Evolutionary conservation across 2,329 filamentous ascomycete species (phyloP), one percentile per base, ranked within the genome.

Genomic region (Cytospora leucostoma): DNA sequence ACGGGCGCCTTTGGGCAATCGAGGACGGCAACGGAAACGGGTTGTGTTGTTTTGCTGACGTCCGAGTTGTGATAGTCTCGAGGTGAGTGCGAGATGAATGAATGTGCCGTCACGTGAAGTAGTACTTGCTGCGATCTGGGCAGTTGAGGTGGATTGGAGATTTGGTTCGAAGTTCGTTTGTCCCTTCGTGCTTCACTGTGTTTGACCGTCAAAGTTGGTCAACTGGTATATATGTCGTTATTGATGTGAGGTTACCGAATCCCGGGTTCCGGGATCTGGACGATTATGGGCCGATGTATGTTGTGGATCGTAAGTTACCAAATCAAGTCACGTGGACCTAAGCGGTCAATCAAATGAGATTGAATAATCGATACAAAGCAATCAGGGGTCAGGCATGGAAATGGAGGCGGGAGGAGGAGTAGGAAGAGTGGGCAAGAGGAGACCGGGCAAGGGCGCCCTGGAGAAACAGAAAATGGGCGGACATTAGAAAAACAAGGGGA

Each of bases 241-340:
- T 21, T 3, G 51, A 2, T 8, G 51, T 55, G 51, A 55, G 40
- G 38, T 7, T 21, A n/a, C 38, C 27, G 59, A 51, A 49, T 47
- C 51, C 59, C 21, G 50, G 59, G 38, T 37, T 50, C 38, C 50
- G 38, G 59, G 59, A 55, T 50, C 51, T 38, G 51, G 59, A 50
- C 19, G 51, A 38, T 55, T 55, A 53, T 61, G 59, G 59, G 51
- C 27, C 40, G 51, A 61, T 61, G 37, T 50, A 33, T 38, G 12
- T 8, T 38, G 59, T 61, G 59, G 51, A 61, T 61, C 59, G 40
- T 55, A 61, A 15, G 59, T 61, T 61, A n/a, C 51, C 15, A 17
- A 21, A 13, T 15, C 51, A 55, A 61, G 59, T 61, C 59, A 61
- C 19, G 51, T 27, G 49, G 51, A 40, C 51, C 33, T 33, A 47